Conservation (phyloP, 108 stramenopile species). For the Conticribra guillardii region DNA sequence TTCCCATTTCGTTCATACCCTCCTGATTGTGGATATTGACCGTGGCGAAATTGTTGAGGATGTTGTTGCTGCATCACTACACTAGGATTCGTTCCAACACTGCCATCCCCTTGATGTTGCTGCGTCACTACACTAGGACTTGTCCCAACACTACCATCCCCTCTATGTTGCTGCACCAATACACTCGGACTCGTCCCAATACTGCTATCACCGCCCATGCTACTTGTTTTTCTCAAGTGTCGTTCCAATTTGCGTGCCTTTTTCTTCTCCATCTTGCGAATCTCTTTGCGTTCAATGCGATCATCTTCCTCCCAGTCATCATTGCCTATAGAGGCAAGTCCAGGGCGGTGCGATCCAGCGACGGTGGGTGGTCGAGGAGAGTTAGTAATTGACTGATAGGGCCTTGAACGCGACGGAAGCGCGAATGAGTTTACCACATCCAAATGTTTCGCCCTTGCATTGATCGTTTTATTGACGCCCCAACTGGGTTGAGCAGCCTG, state of each 20-base stretch:
- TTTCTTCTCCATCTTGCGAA: conserved; percentile 1
- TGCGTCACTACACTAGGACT: background rate
- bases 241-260: conserved; percentile 6
- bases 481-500: background rate
- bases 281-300: conserved; percentile 24
- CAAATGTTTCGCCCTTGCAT: background rate
- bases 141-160: background rate
- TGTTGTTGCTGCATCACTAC: background rate
- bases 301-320: conserved; percentile 58
- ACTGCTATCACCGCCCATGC: background rate
- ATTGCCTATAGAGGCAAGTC: conserved; percentile 47
- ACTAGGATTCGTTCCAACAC: background rate
- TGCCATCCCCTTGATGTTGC: background rate
- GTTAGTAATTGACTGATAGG: background rate
- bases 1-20: background rate
- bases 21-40: no score
- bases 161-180: background rate
- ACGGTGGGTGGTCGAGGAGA: conserved; percentile 40
- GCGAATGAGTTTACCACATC: background rate
- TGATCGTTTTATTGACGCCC: background rate
- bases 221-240: conserved; percentile 6
- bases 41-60: background rate
- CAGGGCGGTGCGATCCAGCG: conserved; percentile 46
- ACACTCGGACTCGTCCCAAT: background rate
- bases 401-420: background rate